Conservation (phyloP, 495 filamentous ascomycete species). For the Cercophora sp. region DNA sequence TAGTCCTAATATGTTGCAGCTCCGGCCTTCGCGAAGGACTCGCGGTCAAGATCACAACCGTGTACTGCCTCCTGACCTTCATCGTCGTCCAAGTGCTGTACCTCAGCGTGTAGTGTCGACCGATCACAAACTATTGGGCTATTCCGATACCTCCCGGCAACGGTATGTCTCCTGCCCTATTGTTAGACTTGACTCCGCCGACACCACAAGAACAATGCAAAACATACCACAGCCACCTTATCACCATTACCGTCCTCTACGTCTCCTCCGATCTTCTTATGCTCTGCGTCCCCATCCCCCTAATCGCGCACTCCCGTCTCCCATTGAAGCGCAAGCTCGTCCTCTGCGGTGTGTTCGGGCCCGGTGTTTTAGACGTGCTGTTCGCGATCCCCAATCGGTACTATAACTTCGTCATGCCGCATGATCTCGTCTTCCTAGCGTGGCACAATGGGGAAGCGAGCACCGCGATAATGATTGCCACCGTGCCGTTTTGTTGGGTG, state of each 20-base stretch:
- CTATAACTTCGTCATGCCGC: conserved; percentile 42
- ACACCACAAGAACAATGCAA: conserved; percentile 39
- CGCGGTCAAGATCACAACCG: conserved; percentile 27
- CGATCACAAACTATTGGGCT: conserved; percentile 13
- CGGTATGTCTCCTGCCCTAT: background rate
- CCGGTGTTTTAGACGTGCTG: conserved; percentile 31
- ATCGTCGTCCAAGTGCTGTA: conserved; percentile 40
- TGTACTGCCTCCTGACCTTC: conserved; percentile 33
- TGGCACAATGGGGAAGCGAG: conserved; percentile 50
- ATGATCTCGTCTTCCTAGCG: conserved; percentile 41
- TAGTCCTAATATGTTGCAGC: background rate
- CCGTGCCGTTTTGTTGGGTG: conserved; percentile 44
- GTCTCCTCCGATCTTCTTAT: conserved; percentile 48
- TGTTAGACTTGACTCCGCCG: background rate
- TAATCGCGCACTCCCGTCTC: conserved; percentile 35
- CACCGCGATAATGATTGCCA: conserved; percentile 45
- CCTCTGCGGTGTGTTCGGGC: conserved; percentile 39
- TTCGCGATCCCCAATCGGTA: conserved; percentile 44
- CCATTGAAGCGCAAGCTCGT: conserved; percentile 38
- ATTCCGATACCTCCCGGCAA: conserved; percentile 12
- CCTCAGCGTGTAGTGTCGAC: conserved; percentile 39
- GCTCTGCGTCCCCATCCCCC: conserved; percentile 42
- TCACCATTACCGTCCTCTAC: conserved; percentile 46
- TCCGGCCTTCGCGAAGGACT: conserved; percentile 29
- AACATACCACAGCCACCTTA: conserved; percentile 43